Conservation (phyloP, 768 basidiomycete species). For the Paxillus ammoniavirescens region DNA sequence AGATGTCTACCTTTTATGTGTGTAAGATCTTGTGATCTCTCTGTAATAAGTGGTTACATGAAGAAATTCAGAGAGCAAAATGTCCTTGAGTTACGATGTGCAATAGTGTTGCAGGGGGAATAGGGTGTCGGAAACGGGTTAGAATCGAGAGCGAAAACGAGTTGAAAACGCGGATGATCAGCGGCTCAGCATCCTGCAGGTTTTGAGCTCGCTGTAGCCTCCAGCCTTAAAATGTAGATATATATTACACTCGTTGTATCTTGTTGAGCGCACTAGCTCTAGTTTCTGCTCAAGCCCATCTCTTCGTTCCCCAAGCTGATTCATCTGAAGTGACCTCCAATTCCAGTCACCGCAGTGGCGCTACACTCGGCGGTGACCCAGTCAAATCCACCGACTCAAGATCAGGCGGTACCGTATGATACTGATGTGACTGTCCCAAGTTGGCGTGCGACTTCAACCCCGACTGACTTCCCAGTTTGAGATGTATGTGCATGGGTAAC, state of each 20-base stretch:
- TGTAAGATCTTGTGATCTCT: slow-evolving; percentile 8
- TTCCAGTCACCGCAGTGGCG: slow-evolving; percentile 23
- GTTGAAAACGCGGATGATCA: neutral
- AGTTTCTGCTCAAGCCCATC: neutral
- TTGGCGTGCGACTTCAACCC: slow-evolving; percentile 14
- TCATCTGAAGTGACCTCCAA: neutral
- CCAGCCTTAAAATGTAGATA: neutral
- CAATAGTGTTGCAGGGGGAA: slow-evolving; percentile 1
- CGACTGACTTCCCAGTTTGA: slow-evolving; percentile 16
- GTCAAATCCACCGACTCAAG: slow-evolving; percentile 16
- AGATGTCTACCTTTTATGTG: neutral
- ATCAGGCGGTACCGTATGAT: slow-evolving; percentile 11
- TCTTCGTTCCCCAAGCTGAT: neutral
- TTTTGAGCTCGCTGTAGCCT: neutral
- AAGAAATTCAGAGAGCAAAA: slow-evolving; percentile 12
- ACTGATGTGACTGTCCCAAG: slow-evolving; percentile 5
- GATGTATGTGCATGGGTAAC: slow-evolving; percentile 9
- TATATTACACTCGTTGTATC: neutral
- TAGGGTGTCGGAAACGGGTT: neutral
- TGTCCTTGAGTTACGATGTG: slow-evolving; percentile 13
- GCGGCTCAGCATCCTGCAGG: neutral
- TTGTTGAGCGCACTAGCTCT: neutral
- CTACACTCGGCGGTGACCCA: slow-evolving; percentile 20
- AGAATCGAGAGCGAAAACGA: neutral
- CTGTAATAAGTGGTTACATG: slow-evolving; percentile 19